Conservation (phyloP, 345 rosid genomes). For the Eucalyptus regnans region DNA sequence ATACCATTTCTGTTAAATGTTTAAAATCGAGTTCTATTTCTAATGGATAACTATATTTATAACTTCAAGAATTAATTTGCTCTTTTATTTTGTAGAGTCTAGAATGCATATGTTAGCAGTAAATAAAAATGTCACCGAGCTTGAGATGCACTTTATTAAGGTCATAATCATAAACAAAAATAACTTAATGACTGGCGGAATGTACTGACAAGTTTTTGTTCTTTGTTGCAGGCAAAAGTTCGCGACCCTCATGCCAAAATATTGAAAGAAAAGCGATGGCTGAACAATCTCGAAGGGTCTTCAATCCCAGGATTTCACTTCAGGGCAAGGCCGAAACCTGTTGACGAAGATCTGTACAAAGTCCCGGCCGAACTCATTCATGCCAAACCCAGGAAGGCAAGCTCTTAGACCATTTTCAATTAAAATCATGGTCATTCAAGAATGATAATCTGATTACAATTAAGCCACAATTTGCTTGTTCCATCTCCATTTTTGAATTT, state of each 20-base stretch:
- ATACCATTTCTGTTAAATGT: not conserved
- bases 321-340: constrained; percentile 8
- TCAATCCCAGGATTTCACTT: not conserved
- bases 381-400: constrained; percentile 18
- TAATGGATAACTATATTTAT: no score
- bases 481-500: not conserved
- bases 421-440: not conserved
- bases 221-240: not conserved
- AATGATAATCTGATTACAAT: not conserved
- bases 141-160: not conserved
- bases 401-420: not conserved
- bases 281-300: not conserved
- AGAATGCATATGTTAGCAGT: not conserved
- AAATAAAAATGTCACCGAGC: not conserved
- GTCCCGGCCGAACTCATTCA: constrained; percentile 23
- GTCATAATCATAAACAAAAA: not conserved
- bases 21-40: not conserved
- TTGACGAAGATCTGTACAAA: constrained; percentile 23
- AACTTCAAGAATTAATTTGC: no score
- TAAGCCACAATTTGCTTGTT: not conserved
- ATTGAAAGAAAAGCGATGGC: not conserved
- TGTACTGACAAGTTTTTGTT: not conserved
- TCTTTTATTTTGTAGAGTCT: not conserved
- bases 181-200: not conserved
- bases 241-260: not conserved